These are phyloP conservation scores for Candida alai DNA, from an alignment of 805 yeast species.

Conservation along the genomic window DNA sequence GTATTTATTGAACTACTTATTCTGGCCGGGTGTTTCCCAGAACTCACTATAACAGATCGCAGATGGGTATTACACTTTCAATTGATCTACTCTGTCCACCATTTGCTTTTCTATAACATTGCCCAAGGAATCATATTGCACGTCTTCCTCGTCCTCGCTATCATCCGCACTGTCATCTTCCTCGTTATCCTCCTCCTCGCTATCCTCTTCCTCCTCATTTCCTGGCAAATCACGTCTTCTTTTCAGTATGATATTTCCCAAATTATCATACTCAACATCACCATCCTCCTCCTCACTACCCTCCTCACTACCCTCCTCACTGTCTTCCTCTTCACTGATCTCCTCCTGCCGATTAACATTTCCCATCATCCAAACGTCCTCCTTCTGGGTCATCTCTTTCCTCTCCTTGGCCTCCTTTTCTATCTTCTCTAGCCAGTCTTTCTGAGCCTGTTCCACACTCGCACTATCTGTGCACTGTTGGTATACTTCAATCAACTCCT, in stretches of 20 bases:
- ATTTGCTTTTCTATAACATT: constrained; percentile 14
- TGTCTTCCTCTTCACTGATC: constrained; percentile 5
- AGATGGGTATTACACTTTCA: too few relatives aligned
- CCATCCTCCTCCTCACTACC: constrained; percentile 10
- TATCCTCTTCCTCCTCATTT: constrained; percentile 12
- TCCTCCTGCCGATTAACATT: constrained; percentile 54
- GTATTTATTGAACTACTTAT: too few relatives aligned
- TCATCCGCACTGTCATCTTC: constrained; percentile 6
- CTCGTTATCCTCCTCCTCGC: constrained; percentile 5
- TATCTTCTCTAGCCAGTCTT: constrained; percentile 63
- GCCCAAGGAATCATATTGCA: constrained; percentile 19
- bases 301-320: constrained; percentile 10
- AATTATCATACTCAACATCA: constrained; percentile 15
- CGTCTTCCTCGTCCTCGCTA: constrained; percentile 9
- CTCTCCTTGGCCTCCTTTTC: constrained; percentile 66
- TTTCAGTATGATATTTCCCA: constrained; percentile 17
- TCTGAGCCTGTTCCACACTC: constrained; percentile 69
- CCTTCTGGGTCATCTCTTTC: constrained; percentile 47
- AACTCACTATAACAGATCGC: too few relatives aligned
- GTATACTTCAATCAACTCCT: constrained; percentile 71
- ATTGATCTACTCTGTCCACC: too few relatives aligned
- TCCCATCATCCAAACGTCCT: constrained; percentile 76
- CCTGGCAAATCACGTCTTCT: constrained; percentile 3
- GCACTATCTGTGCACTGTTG: constrained; percentile 77
- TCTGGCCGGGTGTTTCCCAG: too few relatives aligned